phyloP scores from a whole-genome alignment of 2,329 filamentous ascomycete species.

The Phaeosphaeriaceae sp. region DNA sequence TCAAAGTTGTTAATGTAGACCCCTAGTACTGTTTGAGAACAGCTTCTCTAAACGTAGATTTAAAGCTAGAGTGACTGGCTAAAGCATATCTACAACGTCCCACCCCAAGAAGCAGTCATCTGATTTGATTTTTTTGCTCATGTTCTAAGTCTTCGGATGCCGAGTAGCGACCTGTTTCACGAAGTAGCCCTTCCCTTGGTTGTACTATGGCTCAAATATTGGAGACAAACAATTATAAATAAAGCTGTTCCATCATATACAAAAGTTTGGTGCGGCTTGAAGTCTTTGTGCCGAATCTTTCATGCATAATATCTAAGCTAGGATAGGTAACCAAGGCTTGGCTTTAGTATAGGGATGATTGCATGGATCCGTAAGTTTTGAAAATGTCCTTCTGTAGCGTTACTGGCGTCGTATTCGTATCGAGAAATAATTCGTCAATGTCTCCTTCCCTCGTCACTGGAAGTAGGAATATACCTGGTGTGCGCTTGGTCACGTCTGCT shows the following conservation, averaged over 20 bases:
- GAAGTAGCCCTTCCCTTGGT: constrained; percentile 13
- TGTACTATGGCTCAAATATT: constrained; percentile 10
- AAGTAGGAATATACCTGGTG: constrained; percentile 19
- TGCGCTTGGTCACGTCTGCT: constrained; percentile 11
- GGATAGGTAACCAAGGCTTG: constrained; percentile 23
- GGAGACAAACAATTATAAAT: constrained; percentile 23
- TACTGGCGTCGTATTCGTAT: background rate
- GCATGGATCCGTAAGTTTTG: background rate
- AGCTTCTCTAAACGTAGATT: background rate
- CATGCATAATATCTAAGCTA: constrained; percentile 24
- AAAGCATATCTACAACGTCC: constrained; percentile 19
- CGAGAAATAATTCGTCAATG: constrained; percentile 21
- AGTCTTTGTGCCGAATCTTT: constrained; percentile 27
- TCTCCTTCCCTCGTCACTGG: constrained; percentile 28
- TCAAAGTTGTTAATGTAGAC: background rate
- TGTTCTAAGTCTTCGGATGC: constrained; percentile 24
- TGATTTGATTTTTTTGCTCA: constrained; percentile 15
- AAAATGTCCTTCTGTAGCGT: background rate
- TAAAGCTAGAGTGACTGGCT: constrained; percentile 4
- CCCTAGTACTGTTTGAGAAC: background rate
- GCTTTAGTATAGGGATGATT: constrained; percentile 1
- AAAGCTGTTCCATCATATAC: constrained; percentile 18
- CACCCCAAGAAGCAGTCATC: constrained; percentile 18
- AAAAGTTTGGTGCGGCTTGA: constrained; percentile 29
- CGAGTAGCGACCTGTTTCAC: constrained; percentile 19